Percentiles rank a stretch among this genome's conserved stretches.
Conservation (phyloP, 768 basidiomycete genomes). For the Coprinellus micaceus region DNA sequence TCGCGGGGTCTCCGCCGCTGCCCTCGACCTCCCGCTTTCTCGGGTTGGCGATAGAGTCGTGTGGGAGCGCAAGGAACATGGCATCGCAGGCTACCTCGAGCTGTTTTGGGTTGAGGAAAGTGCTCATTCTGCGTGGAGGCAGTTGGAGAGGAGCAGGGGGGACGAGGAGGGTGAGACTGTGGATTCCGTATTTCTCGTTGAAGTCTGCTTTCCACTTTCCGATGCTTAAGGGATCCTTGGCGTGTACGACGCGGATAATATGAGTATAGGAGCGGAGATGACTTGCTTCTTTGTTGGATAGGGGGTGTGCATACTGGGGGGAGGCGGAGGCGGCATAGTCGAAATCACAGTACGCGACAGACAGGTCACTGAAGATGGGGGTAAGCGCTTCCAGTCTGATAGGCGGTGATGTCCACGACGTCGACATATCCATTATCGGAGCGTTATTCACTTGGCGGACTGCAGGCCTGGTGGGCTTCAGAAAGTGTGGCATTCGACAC, state of each 20-base stretch:
- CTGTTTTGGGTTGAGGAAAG: constrained; percentile 27
- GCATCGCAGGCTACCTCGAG: constrained; percentile 42
- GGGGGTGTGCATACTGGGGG: too few species aligned
- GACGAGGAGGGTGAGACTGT: constrained; percentile 13
- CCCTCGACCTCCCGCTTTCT: not conserved
- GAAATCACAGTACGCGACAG: not conserved
- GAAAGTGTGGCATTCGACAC: too few species aligned
- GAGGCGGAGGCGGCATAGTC: not conserved
- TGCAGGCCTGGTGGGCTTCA: too few species aligned
- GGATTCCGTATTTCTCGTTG: constrained; percentile 14
- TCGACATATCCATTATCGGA: too few species aligned
- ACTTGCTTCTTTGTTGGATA: not conserved
- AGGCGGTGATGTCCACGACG: too few species aligned
- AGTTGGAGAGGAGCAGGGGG: not conserved
- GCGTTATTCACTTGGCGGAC: too few species aligned
- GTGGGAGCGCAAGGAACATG: constrained; percentile 37
- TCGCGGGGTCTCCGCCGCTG: constrained; percentile 13
- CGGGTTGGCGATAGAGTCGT: constrained; percentile 20
- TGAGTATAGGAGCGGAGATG: constrained; percentile 12
- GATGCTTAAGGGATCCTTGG: not conserved
- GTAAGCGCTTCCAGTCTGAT: not conserved
- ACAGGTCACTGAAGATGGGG: constrained; percentile 5
- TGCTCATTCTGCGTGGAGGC: constrained; percentile 5
- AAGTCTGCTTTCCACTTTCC: constrained; percentile 5
- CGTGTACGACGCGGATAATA: constrained; percentile 20